phyloP scores from a whole-genome alignment of 768 basidiomycete species.

The Leccinellum rugosiceps region DNA sequence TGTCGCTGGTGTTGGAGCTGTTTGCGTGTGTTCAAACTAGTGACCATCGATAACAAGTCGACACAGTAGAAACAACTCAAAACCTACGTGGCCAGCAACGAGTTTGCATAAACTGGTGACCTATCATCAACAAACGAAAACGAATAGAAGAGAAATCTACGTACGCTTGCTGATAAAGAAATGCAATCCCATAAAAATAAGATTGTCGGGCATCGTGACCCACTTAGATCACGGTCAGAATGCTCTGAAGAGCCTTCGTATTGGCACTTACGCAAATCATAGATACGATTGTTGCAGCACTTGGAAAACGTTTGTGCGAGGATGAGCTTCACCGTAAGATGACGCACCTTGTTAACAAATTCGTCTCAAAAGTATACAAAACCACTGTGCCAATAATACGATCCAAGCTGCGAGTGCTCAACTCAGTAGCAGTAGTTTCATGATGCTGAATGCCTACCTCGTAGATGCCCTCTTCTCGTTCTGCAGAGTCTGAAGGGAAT shows the following conservation, averaged over 20 bases:
- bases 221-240: conserved; percentile 31
- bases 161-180: conserved; percentile 52
- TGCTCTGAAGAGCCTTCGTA: not conserved
- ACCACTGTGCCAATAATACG: conserved; percentile 46
- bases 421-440: no score
- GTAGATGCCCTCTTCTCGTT: conserved; percentile 39
- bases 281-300: conserved; percentile 40
- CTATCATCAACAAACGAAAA: not conserved
- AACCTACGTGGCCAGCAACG: conserved; percentile 42
- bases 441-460: conserved; percentile 23
- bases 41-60: not conserved
- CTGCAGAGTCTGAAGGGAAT: conserved; percentile 39
- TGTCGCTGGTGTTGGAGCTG: conserved; percentile 30
- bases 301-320: conserved; percentile 7
- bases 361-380: conserved; percentile 52
- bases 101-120: conserved; percentile 47
- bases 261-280: conserved; percentile 39
- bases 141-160: conserved; percentile 4
- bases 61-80: not conserved
- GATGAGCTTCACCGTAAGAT: not conserved
- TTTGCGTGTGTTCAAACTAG: conserved; percentile 39
- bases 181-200: conserved; percentile 52
- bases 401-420: conserved; percentile 36
- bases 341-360: conserved; percentile 44
- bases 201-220: conserved; percentile 44